Evolutionary conservation across 225 moss, liverwort and hornwort genomes (phyloP).

Genomic region (Takakia lepidozioides): DNA sequence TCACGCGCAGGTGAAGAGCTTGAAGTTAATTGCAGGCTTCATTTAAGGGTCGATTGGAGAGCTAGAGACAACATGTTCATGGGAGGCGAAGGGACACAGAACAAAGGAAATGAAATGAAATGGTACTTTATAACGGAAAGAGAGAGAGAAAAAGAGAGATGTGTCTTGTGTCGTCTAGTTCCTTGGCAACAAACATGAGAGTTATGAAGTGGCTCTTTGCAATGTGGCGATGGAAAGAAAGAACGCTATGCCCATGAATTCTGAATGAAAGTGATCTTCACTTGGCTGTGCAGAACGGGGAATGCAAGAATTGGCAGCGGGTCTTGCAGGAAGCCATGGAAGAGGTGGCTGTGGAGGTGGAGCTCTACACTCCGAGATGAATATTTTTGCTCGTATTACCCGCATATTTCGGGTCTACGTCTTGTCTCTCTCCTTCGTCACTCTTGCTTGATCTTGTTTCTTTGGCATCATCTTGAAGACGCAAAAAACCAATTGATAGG

Average conservation of each 20-base stretch:
- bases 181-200: background rate
- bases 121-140: no score
- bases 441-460: no score
- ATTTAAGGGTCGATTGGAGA: no score
- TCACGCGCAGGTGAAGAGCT: no score
- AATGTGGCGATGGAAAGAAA: background rate
- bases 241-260: no score
- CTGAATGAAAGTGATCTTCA: no score
- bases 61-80: no score
- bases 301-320: constrained; percentile 20
- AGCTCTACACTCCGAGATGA: constrained; percentile 34
- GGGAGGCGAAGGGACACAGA: no score
- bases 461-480: no score
- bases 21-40: no score
- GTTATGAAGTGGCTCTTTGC: background rate
- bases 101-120: no score
- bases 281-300: constrained; percentile 22
- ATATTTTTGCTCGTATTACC: constrained; percentile 18
- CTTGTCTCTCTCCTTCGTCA: background rate
- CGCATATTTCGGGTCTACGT: constrained; percentile 25
- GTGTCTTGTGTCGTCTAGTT: background rate
- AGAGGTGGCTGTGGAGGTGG: constrained; percentile 16
- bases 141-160: background rate
- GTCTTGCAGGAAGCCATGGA: constrained; percentile 8
- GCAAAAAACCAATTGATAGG: no score